Base-by-base conservation (phyloP, 495 filamentous ascomycete species). In the Daldinia grandis region DNA sequence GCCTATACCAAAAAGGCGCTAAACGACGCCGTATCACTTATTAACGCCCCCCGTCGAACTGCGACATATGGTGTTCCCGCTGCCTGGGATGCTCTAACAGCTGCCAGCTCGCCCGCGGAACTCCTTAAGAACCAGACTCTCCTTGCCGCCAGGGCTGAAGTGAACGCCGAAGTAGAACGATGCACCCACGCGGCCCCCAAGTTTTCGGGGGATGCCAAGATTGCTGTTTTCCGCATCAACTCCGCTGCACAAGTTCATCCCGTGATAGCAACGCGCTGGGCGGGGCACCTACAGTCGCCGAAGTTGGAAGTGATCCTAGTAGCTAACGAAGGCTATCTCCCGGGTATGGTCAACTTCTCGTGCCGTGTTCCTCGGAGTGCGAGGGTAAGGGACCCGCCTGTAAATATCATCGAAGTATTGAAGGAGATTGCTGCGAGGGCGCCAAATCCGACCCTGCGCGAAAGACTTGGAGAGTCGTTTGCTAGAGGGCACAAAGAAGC, bases 401-500 rank as follows among this genome's bases (percentile, higher is more conserved):
- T 89, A 28, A 82, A 89, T 66, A 85, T 90, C 66, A 88, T 89
- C 56, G 78, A 79, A 55, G 76, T 78, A 3, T 57, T 90, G 31
- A 78, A 80, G 62, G 78, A 63, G 4, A 80, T 84, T 38, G 87
- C 84, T 5, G 79, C 76, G 9, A 60, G 31, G 57, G 74, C 76
- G 59, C 74, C 78, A 12, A 72, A 80, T 27, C 74, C 80, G 15
- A 81, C 76, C 31, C 64, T 88, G 49, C 69, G 79, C 14, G 73
- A 84, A 61, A 74, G 84, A 33, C 75, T 89, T 10, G 86, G 88
- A 2, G 81, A 84, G 47, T 80, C 78, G 53, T 89, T 88, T 72
- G 87, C 86, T 0, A 80, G 79, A 47, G 88, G 88, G 0, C 87
- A 89, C 71, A 85, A 83, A 62, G 85, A 88, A 72, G 87, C 87